A percentile compares a stretch with the other conserved stretches of the same genome.
Evolutionary conservation across 1,284 basidiomycete genomes (phyloP).

Genomic region (Ustilago shanxiensis): DNA sequence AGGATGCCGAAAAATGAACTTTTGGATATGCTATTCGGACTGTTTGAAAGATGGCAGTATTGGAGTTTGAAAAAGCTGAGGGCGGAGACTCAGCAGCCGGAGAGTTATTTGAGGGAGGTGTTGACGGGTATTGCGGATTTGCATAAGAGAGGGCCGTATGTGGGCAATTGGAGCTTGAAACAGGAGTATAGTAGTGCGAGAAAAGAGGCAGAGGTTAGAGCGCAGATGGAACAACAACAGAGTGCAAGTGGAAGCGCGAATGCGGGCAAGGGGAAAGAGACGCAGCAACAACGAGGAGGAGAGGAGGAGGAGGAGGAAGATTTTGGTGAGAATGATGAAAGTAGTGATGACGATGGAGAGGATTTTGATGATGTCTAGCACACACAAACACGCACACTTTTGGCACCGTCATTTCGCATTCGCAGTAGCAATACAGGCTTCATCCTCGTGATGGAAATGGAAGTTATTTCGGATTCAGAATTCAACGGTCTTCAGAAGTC

Average conservation of each 20-base stretch:
- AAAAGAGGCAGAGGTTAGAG: conserved; percentile 27
- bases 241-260: conserved; percentile 1
- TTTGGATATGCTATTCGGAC: conserved; percentile 83
- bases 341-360: conserved; percentile 36
- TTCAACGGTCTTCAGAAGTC: not conserved
- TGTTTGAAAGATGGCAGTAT: conserved; percentile 82
- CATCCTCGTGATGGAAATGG: too few relatives aligned
- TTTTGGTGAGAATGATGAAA: conserved; percentile 41
- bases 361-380: conserved; percentile 47
- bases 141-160: conserved; percentile 80
- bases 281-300: conserved; percentile 15
- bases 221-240: conserved; percentile 11
- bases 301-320: conserved; percentile 39
- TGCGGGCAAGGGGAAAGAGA: not conserved
- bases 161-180: conserved; percentile 71
- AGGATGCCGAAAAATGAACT: conserved; percentile 90
- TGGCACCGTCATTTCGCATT: too few relatives aligned
- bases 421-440: too few relatives aligned
- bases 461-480: too few relatives aligned
- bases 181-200: conserved; percentile 50
- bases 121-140: conserved; percentile 83
- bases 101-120: conserved; percentile 89
- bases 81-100: conserved; percentile 88
- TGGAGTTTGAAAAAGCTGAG: conserved; percentile 87
- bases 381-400: not conserved